Base-by-base conservation (phyloP, 2,329 filamentous ascomycete genomes). In the Lecanicillium sp. region DNA sequence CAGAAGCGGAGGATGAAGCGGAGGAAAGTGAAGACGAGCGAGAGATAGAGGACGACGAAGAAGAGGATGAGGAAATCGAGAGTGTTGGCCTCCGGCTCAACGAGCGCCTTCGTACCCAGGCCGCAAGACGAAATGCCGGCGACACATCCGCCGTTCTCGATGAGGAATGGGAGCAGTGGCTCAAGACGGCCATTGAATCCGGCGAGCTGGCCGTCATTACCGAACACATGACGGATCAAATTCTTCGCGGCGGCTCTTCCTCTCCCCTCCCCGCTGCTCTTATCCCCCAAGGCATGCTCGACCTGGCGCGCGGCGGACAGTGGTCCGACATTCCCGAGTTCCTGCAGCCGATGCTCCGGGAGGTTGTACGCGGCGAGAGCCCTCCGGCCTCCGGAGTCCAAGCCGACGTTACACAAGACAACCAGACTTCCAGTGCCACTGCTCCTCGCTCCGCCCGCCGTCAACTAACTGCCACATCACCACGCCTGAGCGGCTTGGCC, bases 161-260 rank as follows among this genome's bases (percentile, higher is more conserved):
- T 51, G 78, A 82, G 45, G 79, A 81, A 49, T 85, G 78, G 79
- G 81, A 85, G 56, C 78, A 83, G 55, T 85, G 80, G 74, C 63
- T 85, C 43, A 85, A 85, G 58, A 78, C 80, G 50, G 78, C 75
- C 31, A 73, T 81, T 35, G 80, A 85, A 51, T 68, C 73, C 5
- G 80, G 79, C 43, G 64, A 73, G 40, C 59, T 78, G 28, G 62
- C 68, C 14, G 63, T 67, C 35, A 52, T 72, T 18, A 60, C 64
- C 4, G 64, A 67, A 33, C 63, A 68, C 38, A 63, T 66, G 59
- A 45, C 49, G 48, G 37, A 53, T 47, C 49, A 58, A 56, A 37
- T 18, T 29, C 49, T 53, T 56, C 52, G 59, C 49, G 54, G 48
- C 44, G 49, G 44, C 16, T 48, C 45, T 30, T 56, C 45, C 41